Evolutionary conservation across 805 yeast species (phyloP), one percentile per base, ranked within the genome.

Genomic region (Sugiyamaella americana): DNA sequence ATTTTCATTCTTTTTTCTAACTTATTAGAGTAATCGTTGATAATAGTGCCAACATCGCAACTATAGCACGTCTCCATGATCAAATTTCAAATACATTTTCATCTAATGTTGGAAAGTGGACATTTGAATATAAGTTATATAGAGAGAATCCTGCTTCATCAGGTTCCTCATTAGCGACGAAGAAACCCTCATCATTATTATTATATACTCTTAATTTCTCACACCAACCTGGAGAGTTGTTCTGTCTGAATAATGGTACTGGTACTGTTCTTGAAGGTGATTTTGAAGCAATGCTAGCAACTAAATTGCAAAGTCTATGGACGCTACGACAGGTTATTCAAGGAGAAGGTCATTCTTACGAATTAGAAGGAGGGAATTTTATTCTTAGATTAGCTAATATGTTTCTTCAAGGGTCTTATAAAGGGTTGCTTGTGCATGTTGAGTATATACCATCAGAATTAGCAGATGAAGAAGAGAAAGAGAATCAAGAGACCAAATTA

Each of bases 341-440:
- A 56, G 93, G 91, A 1, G 89, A 84, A 50, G 95, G 95, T 0
- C 73, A 74, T 44, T 75, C 77, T 3, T 85, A 81, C 58, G 75
- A 76, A 50, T 57, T 84, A 2, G 60, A 54, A 11, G 60, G 59
- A 17, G 82, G 81, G 13, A 70, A 67, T 35, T 70, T 80, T 54
- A 65, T 68, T 5, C 66, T 86, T 2, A 67, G 87, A 35, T 75
- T 88, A 0, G 80, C 85, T 37, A 86, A 85, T 58, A 78, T 85
- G 35, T 79, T 80, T 42, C 69, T 84, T 11, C 88, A 84, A 58
- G 94, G 95, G 1, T 71, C 71, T 17, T 85, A 83, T 68, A 76
- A 81, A 50, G 88, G 88, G 0, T 71, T 85, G 32, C 60, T 85
- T 32, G 73, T 85, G 22, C 84, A 82, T 54, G 69, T 82, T 2